Conservation (phyloP, 371 early-diverging fungal species). For the Mucor velutinosus region DNA sequence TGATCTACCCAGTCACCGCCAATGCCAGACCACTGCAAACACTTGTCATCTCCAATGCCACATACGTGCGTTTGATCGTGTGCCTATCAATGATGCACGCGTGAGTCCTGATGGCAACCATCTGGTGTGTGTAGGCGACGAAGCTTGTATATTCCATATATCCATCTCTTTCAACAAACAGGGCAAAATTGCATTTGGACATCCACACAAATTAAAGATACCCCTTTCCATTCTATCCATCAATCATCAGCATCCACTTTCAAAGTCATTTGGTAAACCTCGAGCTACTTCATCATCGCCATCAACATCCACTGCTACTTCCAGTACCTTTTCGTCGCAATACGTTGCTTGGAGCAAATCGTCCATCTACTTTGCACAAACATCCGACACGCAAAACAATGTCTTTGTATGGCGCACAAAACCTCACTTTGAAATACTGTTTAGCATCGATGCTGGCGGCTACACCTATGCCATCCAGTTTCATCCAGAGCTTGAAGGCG, state of each 20-base stretch:
- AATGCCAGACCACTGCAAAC: constrained; percentile 24
- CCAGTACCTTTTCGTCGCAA: constrained; percentile 42
- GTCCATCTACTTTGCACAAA: constrained; percentile 59
- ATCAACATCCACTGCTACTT: background rate
- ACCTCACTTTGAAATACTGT: constrained; percentile 37
- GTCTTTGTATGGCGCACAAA: constrained; percentile 57
- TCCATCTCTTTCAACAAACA: constrained; percentile 16
- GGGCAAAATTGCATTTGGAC: constrained; percentile 9
- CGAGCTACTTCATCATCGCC: background rate
- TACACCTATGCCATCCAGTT: constrained; percentile 55
- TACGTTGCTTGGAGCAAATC: constrained; percentile 61
- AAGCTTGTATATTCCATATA: constrained; percentile 26
- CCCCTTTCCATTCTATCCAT: background rate
- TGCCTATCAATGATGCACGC: constrained; percentile 58
- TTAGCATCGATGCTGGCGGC: constrained; percentile 55
- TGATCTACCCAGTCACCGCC: constrained; percentile 39
- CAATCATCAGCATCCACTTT: background rate
- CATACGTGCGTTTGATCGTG: constrained; percentile 44
- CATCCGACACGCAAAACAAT: constrained; percentile 51
- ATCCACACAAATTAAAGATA: constrained; percentile 13
- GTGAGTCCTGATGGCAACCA: constrained; percentile 53
- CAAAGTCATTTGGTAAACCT: background rate
- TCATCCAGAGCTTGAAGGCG: constrained; percentile 56
- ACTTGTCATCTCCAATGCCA: constrained; percentile 31
- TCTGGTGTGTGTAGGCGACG: constrained; percentile 60